phyloP scores from a whole-genome alignment of 768 basidiomycete genomes.

The Lentinula raphanica region DNA sequence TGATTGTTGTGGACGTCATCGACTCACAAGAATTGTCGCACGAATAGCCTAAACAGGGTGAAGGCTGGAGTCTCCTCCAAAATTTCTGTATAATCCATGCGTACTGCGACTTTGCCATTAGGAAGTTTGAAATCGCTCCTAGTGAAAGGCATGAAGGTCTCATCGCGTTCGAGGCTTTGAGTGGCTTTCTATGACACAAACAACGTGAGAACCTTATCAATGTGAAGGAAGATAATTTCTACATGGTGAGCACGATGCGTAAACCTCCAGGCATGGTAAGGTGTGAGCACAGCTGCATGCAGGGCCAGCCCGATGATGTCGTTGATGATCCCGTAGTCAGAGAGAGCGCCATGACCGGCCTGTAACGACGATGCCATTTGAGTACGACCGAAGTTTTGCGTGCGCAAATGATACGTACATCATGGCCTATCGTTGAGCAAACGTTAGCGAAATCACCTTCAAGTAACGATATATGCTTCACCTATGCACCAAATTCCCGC shows the following conservation, averaged over 20 bases:
- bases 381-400: not conserved
- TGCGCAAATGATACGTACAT: constrained; percentile 21
- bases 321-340: constrained; percentile 33
- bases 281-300: constrained; percentile 46
- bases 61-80: constrained; percentile 48
- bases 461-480: constrained; percentile 8
- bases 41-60: constrained; percentile 43
- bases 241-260: constrained; percentile 65
- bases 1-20: not conserved
- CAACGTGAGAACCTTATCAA: not conserved
- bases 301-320: constrained; percentile 33
- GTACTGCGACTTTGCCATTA: constrained; percentile 33
- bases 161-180: constrained; percentile 61
- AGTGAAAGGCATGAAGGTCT: constrained; percentile 59
- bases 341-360: constrained; percentile 49
- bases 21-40: constrained; percentile 46
- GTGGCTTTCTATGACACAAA: constrained; percentile 33
- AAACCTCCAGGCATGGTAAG: constrained; percentile 63
- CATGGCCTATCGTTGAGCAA: constrained; percentile 31
- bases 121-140: constrained; percentile 39
- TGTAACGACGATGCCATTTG: constrained; percentile 13
- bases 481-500: constrained; percentile 42
- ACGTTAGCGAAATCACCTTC: not conserved
- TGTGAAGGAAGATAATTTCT: constrained; percentile 17
- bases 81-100: constrained; percentile 39